phyloP scores from a whole-genome alignment of 345 rosid genomes.

The Mercurialis annua region DNA sequence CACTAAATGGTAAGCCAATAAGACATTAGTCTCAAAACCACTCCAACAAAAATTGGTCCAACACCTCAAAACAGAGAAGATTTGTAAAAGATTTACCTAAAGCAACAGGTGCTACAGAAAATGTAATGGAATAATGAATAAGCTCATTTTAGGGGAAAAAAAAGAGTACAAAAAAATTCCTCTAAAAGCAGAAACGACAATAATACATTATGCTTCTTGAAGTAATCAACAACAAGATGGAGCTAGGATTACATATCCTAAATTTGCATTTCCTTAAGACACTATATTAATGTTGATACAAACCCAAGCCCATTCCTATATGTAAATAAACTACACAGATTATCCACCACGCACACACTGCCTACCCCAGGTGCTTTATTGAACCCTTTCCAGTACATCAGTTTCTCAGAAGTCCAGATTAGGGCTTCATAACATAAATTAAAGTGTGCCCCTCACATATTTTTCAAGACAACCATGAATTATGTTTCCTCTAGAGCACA shows the following conservation, averaged over 20 bases:
- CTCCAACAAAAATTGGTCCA: conserved; percentile 3
- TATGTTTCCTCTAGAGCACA: conserved; percentile 2
- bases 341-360: not conserved
- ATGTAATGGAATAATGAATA: not conserved
- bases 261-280: no score
- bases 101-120: conserved; percentile 1
- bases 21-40: not conserved
- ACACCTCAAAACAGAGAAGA: not conserved
- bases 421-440: not conserved
- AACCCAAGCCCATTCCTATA: not conserved
- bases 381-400: not conserved
- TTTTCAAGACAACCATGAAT: not conserved
- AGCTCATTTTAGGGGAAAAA: not conserved
- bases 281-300: not conserved
- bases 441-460: conserved; percentile 1
- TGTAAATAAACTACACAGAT: not conserved
- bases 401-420: not conserved
- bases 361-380: not conserved
- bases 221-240: not conserved
- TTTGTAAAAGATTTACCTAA: not conserved
- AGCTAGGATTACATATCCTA: not conserved
- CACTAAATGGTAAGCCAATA: not conserved
- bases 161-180: not conserved
- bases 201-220: not conserved
- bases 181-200: not conserved